Evolutionary conservation across 208 protist genomes (phyloP).

Genomic region (Wallacemonas sp.): DNA sequence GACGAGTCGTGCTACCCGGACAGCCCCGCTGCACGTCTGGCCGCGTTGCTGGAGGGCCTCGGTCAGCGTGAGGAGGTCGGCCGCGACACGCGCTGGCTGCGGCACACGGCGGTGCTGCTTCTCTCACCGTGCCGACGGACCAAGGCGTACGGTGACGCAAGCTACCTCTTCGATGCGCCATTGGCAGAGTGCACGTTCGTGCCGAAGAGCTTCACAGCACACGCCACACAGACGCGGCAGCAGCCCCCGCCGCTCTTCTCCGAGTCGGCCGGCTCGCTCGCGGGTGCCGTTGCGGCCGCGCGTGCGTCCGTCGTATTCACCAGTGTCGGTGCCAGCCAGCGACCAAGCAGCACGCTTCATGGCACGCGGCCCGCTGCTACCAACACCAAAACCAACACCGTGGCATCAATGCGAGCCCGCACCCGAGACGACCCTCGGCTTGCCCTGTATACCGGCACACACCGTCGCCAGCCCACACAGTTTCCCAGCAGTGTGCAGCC

Average conservation of each 20-base stretch:
- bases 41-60: not conserved
- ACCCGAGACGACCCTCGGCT: not conserved
- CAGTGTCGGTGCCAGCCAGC: slow-evolving; percentile 21
- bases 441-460: not conserved
- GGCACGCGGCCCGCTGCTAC: not conserved
- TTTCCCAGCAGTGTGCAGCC: slow-evolving; percentile 14
- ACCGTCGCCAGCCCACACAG: not conserved
- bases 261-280: not conserved
- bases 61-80: not conserved
- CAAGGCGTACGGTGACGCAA: slow-evolving; percentile 5
- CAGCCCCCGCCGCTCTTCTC: slow-evolving; percentile 18
- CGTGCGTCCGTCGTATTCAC: not conserved
- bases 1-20: slow-evolving; percentile 22
- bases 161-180: slow-evolving; percentile 19
- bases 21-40: slow-evolving; percentile 1
- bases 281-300: not conserved
- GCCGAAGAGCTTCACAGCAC: not conserved
- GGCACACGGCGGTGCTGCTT: slow-evolving; percentile 41
- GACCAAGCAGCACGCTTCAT: not conserved
- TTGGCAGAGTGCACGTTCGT: slow-evolving; percentile 25
- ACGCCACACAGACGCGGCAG: not conserved
- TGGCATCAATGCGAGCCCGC: too few species aligned
- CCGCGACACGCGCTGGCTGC: slow-evolving; percentile 29
- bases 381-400: too few species aligned
- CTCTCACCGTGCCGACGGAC: slow-evolving; percentile 35